phyloP scores from a whole-genome alignment of 768 basidiomycete genomes.

The Dendrothele bispora region DNA sequence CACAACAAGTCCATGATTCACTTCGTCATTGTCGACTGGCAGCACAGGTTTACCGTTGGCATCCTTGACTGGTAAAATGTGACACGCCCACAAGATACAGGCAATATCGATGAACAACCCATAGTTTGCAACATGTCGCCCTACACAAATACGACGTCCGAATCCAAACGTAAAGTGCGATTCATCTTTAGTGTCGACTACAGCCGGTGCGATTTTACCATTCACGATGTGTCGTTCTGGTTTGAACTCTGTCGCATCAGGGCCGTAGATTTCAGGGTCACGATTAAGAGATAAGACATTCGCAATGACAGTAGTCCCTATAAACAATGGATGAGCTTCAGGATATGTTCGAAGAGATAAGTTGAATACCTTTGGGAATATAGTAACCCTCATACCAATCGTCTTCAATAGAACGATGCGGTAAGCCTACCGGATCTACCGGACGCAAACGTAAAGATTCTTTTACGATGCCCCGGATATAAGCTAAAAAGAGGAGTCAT shows the following conservation, averaged over 20 bases:
- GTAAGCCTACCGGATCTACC: neutral
- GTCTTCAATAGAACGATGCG: neutral
- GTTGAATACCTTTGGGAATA: too few relatives aligned
- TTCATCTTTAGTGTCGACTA: neutral
- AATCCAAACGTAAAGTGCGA: too few relatives aligned
- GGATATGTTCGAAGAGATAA: too few relatives aligned
- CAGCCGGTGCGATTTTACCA: too few relatives aligned
- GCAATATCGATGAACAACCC: conserved; percentile 28
- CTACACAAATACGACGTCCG: conserved; percentile 27
- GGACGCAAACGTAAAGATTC: neutral
- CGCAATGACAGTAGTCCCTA: too few relatives aligned
- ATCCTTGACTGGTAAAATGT: conserved; percentile 8
- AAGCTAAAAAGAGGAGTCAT: too few relatives aligned
- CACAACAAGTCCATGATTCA: too few relatives aligned
- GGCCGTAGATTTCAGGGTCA: too few relatives aligned
- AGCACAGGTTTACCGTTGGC: neutral
- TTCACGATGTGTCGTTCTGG: neutral
- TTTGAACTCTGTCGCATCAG: too few relatives aligned
- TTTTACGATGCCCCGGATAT: neutral
- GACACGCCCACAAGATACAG: too few relatives aligned
- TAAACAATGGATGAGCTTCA: neutral
- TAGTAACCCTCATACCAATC: too few relatives aligned
- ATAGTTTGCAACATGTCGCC: conserved; percentile 27
- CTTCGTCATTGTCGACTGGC: neutral
- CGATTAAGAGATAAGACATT: too few relatives aligned